Evolutionary conservation across 768 basidiomycete species (phyloP).

Genomic region (Guyanaporus albipodus): DNA sequence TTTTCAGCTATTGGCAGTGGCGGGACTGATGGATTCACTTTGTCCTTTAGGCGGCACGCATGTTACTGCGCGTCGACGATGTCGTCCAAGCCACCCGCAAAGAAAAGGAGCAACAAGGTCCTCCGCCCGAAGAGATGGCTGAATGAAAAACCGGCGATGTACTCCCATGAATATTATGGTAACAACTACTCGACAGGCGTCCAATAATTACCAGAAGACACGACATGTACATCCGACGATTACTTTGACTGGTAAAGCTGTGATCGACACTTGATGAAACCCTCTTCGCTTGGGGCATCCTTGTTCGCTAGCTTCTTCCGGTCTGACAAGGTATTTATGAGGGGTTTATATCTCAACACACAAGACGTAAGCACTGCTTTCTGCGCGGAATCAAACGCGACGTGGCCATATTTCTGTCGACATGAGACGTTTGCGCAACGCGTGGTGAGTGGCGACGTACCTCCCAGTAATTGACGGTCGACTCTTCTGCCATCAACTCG

Average conservation of each 20-base stretch:
- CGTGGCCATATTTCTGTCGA: slow-evolving; percentile 87
- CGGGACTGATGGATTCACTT: neutral
- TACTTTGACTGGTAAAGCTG: neutral
- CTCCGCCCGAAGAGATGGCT: slow-evolving; percentile 56
- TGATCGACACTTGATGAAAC: slow-evolving; percentile 62
- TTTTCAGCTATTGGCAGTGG: neutral
- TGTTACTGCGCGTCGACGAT: slow-evolving; percentile 90
- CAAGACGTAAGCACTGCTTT: slow-evolving; percentile 93
- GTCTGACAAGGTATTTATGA: slow-evolving; percentile 39
- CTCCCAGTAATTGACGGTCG: slow-evolving; percentile 97
- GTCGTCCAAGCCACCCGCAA: slow-evolving; percentile 87
- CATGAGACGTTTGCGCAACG: neutral
- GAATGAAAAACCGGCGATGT: slow-evolving; percentile 8
- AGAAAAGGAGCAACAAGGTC: slow-evolving; percentile 48
- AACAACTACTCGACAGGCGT: slow-evolving; percentile 7
- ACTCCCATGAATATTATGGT: slow-evolving; percentile 13
- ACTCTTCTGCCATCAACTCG: slow-evolving; percentile 97
- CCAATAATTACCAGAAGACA: slow-evolving; percentile 7
- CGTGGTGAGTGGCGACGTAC: slow-evolving; percentile 35
- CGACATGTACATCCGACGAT: neutral
- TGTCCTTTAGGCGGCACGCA: slow-evolving; percentile 65
- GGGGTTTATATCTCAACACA: slow-evolving; percentile 76
- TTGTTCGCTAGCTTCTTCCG: slow-evolving; percentile 29
- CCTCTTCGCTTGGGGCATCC: slow-evolving; percentile 52
- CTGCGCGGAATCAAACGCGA: slow-evolving; percentile 88